Evolutionary conservation across 176 grass and related monocot genomes (phyloP), one percentile per base, ranked within the genome.

Genomic region (Oryza glaberrima): DNA sequence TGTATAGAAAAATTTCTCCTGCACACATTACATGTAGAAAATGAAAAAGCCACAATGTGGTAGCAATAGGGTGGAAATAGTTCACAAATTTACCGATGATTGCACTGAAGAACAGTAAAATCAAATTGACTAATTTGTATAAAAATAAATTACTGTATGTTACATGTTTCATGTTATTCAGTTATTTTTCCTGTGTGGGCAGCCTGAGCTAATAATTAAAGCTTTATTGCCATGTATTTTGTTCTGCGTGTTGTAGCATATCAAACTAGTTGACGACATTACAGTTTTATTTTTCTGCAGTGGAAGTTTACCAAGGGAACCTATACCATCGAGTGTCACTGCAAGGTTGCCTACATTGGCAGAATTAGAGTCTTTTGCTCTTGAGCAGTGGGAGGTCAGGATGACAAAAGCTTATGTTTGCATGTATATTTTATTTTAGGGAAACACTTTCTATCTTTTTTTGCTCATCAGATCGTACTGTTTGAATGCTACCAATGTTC

Each of bases 311-410:
- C 91, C 91, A 69, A 98, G 96, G 86, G 89, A 93, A 66, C 93
- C 93, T 0, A 85, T 98, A 88, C 82, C 85, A 35, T 75, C 68
- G 30, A 93, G 82, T 78, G 43, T 88, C 25, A 92, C 83, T 82
- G 83, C 73, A 41, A 93, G 93, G 88, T 91, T 98, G 85, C 96
- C 96, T 49, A 70, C 96, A 41, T 43, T 90, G 66, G 74, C 72
- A 76, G 96, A 98, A 70, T 68, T 98, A 80, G 96, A 93, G 72
- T 70, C 26, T 51, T 95, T 92, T 85, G 91, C 96, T 69, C 79
- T 91, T 73, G 87, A 90, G 35, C 96, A 98, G 68, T 98, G 96
- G 96, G 96, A 98, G 96, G 96, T 95, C 86, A 54, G 73, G 67
- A 80, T 70, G 67, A 44, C 38, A 70, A 68, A 49, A 43, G 6